Conservation (phyloP, 495 filamentous ascomycete genomes). For the Penicillium parvum region DNA sequence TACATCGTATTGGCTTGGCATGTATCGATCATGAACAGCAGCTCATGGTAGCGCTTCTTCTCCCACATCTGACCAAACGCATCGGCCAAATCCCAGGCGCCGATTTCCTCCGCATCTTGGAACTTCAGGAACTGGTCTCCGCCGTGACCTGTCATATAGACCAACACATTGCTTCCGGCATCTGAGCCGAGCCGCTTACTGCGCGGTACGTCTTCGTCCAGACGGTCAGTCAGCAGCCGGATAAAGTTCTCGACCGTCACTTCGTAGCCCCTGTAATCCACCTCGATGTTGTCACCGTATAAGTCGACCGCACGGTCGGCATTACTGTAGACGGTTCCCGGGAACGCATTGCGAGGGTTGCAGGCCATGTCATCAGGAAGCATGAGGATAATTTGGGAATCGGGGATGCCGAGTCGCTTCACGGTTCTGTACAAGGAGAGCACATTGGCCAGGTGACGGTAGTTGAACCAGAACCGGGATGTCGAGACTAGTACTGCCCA, state of each 20-base stretch:
- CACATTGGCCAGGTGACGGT: conserved; percentile 96
- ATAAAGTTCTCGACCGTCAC: conserved; percentile 99
- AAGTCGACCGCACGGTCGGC: conserved; percentile 92
- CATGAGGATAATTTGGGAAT: conserved; percentile 99
- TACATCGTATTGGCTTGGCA: conserved; percentile 99
- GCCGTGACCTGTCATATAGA: conserved; percentile 98
- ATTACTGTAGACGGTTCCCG: conserved; percentile 97
- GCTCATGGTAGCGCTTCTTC: conserved; percentile 92
- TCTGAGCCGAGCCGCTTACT: conserved; percentile 91
- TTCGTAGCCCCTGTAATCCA: conserved; percentile 96
- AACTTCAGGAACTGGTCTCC: conserved; percentile 99
- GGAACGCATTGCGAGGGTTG: conserved; percentile 96
- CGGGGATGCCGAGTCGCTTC: conserved; percentile 94
- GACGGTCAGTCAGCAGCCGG: conserved; percentile 85
- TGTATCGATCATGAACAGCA: conserved; percentile 99
- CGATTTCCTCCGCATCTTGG: conserved; percentile 96
- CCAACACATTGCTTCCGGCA: conserved; percentile 89
- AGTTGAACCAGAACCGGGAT: conserved; percentile 99
- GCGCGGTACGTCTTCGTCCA: conserved; percentile 87
- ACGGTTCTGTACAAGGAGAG: conserved; percentile 97
- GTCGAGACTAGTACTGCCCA: conserved; percentile 98
- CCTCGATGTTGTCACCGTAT: conserved; percentile 98
- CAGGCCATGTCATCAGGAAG: conserved; percentile 99
- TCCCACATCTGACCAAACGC: conserved; percentile 99
- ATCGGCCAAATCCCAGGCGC: conserved; percentile 91